Evolutionary conservation across 2,329 filamentous ascomycete species (phyloP).

Genomic region (Botrytis tulipae): DNA sequence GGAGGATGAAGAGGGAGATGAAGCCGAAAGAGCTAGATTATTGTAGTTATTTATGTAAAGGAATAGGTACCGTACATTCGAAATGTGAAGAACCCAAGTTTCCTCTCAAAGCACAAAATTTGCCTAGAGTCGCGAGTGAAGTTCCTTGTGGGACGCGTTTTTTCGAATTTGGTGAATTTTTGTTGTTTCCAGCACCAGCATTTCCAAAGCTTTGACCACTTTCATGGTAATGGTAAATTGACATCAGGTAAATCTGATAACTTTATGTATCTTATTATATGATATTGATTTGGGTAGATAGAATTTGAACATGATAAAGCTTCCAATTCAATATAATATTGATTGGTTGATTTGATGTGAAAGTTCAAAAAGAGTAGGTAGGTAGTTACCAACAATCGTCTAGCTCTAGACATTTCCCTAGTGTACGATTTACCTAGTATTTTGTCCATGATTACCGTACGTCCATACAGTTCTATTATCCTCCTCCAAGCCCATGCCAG

Average conservation of each 20-base stretch:
- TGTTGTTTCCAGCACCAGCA: slow-evolving; percentile 1
- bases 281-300: background rate
- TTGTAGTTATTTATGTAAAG: background rate
- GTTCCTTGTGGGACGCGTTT: slow-evolving; percentile 4
- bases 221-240: background rate
- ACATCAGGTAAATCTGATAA: background rate
- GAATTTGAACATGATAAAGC: background rate
- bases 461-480: background rate
- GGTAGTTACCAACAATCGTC: background rate
- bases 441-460: background rate
- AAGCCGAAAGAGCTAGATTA: background rate
- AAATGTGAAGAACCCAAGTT: background rate
- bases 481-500: background rate
- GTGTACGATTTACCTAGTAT: background rate
- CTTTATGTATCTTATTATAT: background rate
- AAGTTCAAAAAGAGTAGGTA: background rate
- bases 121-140: background rate
- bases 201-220: background rate
- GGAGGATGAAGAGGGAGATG: background rate
- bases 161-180: background rate
- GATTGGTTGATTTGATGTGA: background rate
- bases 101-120: background rate
- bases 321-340: background rate
- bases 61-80: background rate
- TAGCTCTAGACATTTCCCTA: background rate